These are phyloP conservation scores for Lactarius evosmus DNA, from an alignment of 768 basidiomycete species.

Conservation along the genomic window DNA sequence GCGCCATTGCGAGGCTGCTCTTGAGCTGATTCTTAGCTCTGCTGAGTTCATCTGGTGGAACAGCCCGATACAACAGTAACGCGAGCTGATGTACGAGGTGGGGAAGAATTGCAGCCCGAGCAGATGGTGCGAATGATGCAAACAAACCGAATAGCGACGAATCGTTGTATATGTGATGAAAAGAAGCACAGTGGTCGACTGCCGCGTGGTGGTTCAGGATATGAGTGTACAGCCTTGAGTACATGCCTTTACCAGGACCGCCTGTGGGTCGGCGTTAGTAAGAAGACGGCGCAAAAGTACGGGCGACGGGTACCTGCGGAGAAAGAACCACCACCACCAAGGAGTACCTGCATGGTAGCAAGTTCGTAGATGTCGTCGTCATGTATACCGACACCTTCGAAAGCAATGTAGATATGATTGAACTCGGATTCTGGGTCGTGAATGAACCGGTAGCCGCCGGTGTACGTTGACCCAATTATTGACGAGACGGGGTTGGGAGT, in stretches of 20 bases:
- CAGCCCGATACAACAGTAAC: conserved; percentile 65
- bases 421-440: conserved; percentile 64
- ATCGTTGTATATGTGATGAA: conserved; percentile 97
- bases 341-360: conserved; percentile 90
- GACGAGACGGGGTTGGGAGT: conserved; percentile 27
- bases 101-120: conserved; percentile 59
- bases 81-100: conserved; percentile 88
- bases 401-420: conserved; percentile 90
- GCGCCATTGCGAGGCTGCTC: conserved; percentile 88
- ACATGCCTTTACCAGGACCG: conserved; percentile 99
- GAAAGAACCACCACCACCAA: conserved; percentile 96
- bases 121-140: conserved; percentile 75
- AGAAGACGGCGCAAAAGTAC: background rate
- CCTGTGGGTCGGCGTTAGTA: conserved; percentile 42
- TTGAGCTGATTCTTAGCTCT: conserved; percentile 96
- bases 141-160: conserved; percentile 91
- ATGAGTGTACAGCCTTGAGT: conserved; percentile 92
- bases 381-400: conserved; percentile 86
- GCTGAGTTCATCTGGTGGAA: conserved; percentile 65
- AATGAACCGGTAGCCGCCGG: conserved; percentile 78
- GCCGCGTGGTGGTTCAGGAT: conserved; percentile 93
- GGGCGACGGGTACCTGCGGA: conserved; percentile 62
- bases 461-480: conserved; percentile 51
- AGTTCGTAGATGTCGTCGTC: conserved; percentile 91
- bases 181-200: conserved; percentile 92